Evolutionary conservation across 2,329 filamentous ascomycete species (phyloP).

Genomic region (Colletotrichum cuscutae): DNA sequence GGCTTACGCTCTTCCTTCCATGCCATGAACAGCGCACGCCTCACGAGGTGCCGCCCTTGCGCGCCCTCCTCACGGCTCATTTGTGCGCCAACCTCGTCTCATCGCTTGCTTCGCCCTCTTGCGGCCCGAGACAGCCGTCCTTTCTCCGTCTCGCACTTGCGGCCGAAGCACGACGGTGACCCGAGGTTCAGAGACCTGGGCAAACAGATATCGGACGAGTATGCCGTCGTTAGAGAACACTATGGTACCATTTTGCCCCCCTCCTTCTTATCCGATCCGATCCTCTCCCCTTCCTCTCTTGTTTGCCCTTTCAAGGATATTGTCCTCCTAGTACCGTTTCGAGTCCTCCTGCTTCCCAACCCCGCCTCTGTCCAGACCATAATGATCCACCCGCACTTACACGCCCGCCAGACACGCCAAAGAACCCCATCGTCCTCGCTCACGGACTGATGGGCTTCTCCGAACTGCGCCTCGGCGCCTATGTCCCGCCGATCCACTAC

Average conservation of each 20-base stretch:
- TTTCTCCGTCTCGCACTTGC: conserved; percentile 19
- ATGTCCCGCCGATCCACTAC: conserved; percentile 68
- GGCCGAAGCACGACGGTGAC: conserved; percentile 40
- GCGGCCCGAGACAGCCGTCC: conserved; percentile 10
- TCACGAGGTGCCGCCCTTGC: conserved; percentile 27
- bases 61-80: not conserved
- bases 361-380: not conserved
- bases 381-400: conserved; percentile 13
- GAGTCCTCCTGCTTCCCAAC: not conserved
- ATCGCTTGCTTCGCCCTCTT: conserved; percentile 19
- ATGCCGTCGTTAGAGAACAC: conserved; percentile 54
- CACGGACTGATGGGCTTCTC: conserved; percentile 74
- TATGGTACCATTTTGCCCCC: conserved; percentile 50
- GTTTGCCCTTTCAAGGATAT: not conserved
- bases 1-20: not conserved
- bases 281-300: not conserved
- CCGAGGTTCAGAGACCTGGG: conserved; percentile 54
- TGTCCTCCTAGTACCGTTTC: not conserved
- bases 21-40: conserved; percentile 32
- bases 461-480: conserved; percentile 61
- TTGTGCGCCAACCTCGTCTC: conserved; percentile 32
- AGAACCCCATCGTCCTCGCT: conserved; percentile 71
- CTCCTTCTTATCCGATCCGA: not conserved
- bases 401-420: conserved; percentile 59
- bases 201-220: conserved; percentile 57